phyloP scores from a whole-genome alignment of 371 early-diverging fungal species.

The Apophysomyces sp. region DNA sequence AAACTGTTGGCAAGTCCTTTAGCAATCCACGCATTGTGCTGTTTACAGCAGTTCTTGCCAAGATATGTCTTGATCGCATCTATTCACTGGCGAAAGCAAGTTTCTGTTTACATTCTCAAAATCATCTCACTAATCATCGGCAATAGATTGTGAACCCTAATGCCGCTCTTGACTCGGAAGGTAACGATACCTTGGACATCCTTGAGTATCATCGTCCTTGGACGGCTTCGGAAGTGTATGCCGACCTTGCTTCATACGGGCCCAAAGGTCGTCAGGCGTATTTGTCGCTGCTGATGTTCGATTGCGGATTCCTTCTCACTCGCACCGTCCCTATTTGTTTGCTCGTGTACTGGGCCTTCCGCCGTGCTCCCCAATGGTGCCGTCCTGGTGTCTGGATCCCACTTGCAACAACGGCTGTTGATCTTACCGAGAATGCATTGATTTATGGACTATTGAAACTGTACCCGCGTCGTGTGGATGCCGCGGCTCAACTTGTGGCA shows the following conservation, averaged over 20 bases:
- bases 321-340: conserved; percentile 37
- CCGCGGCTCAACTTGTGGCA: conserved; percentile 15
- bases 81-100: conserved; percentile 42
- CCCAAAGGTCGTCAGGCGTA: conserved; percentile 45
- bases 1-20: conserved; percentile 18
- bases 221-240: conserved; percentile 32
- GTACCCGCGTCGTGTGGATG: conserved; percentile 32
- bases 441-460: conserved; percentile 24
- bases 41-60: conserved; percentile 34
- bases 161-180: conserved; percentile 21
- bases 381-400: conserved; percentile 45
- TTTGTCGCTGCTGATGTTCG: conserved; percentile 30
- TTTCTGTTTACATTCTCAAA: neutral
- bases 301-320: conserved; percentile 31
- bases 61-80: conserved; percentile 45
- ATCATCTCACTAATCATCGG: neutral
- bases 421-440: conserved; percentile 32
- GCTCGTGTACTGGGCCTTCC: conserved; percentile 34
- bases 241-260: conserved; percentile 33
- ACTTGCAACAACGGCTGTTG: conserved; percentile 24
- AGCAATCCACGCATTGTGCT: conserved; percentile 44
- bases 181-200: conserved; percentile 40
- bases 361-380: conserved; percentile 23
- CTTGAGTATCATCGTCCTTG: conserved; percentile 39
- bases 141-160: conserved; percentile 43